Conservation (phyloP, 441 rosid species). For the Gossypium gossypioides region DNA sequence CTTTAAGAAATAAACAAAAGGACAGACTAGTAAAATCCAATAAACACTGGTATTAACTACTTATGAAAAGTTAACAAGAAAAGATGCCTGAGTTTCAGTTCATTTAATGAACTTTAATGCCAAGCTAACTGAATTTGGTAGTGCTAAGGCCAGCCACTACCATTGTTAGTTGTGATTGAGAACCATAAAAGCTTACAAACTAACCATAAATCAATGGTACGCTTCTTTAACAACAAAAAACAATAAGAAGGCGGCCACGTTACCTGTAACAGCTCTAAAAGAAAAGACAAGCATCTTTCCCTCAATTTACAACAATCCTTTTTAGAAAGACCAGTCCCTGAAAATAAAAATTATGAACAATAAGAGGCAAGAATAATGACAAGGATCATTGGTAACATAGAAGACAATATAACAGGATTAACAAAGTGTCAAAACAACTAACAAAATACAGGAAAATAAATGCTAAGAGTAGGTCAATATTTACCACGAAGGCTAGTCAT, state of each 20-base stretch:
- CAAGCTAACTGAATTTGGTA: neutral
- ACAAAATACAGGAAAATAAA: neutral
- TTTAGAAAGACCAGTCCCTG: constrained; percentile 73
- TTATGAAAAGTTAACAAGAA: neutral
- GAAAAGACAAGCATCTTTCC: constrained; percentile 59
- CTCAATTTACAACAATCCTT: constrained; percentile 52
- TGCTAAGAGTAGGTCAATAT: neutral
- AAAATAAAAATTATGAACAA: neutral
- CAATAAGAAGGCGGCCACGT: constrained; percentile 5
- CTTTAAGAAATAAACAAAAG: neutral
- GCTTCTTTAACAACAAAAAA: neutral
- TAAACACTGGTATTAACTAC: neutral
- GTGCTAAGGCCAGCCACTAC: neutral
- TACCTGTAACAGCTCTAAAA: constrained; percentile 57
- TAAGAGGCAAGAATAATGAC: constrained; percentile 2
- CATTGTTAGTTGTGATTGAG: neutral
- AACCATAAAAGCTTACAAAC: neutral
- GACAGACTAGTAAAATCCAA: neutral
- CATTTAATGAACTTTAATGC: neutral
- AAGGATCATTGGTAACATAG: neutral
- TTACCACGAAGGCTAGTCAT: neutral
- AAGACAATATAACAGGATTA: neutral
- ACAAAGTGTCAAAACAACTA: neutral
- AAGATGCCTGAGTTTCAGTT: neutral
- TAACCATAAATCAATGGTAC: neutral